Evolutionary conservation across 305 asterid species (phyloP).

Genomic region (Fraxinus nigra): DNA sequence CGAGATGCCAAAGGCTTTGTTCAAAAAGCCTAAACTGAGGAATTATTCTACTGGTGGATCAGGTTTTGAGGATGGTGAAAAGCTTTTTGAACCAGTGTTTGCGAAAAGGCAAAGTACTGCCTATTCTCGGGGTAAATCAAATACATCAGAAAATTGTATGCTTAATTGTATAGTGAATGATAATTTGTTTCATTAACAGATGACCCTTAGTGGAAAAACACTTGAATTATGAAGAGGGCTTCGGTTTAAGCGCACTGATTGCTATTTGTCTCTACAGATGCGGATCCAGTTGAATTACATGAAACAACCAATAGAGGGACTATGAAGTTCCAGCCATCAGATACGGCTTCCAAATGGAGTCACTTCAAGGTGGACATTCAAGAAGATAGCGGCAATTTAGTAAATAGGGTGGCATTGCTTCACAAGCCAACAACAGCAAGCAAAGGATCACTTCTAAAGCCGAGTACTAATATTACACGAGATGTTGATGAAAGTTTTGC

Average conservation of each 20-base stretch:
- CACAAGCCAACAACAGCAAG: constrained; percentile 5
- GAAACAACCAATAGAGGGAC: background rate
- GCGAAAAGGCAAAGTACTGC: constrained; percentile 27
- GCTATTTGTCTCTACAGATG: background rate
- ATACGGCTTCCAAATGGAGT: constrained; percentile 25
- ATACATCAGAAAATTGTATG: background rate
- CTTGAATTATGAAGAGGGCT: background rate
- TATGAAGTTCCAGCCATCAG: constrained; percentile 9
- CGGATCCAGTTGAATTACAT: background rate
- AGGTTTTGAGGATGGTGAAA: constrained; percentile 16
- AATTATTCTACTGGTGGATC: constrained; percentile 21
- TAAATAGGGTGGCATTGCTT: background rate
- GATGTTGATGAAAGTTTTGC: constrained; percentile 16
- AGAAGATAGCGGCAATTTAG: constrained; percentile 13
- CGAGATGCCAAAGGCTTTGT: constrained; percentile 56
- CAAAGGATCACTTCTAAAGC: constrained; percentile 22
- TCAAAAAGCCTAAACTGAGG: constrained; percentile 53
- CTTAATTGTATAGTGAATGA: background rate
- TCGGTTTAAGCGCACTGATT: constrained; percentile 3
- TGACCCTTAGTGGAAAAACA: background rate
- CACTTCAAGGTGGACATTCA: constrained; percentile 28
- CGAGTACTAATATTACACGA: constrained; percentile 11
- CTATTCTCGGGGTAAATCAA: constrained; percentile 29
- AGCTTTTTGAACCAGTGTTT: constrained; percentile 35
- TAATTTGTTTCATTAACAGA: background rate